Base-by-base conservation (phyloP, 148 eudicot genomes). In the Cornus controversa region DNA sequence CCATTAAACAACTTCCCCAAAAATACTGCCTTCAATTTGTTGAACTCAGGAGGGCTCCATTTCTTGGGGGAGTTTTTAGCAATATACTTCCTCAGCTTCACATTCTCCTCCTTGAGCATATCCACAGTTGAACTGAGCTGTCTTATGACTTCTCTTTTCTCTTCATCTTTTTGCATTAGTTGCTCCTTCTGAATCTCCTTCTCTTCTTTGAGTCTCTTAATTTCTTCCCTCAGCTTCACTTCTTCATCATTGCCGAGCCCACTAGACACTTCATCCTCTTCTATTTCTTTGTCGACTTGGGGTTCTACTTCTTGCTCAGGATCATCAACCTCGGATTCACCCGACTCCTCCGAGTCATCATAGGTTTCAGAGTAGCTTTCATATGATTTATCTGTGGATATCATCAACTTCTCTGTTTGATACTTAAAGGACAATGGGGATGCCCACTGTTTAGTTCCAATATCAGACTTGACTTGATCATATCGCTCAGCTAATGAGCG, bases 111-210 rank as follows among this genome's bases (percentile, higher is more conserved):
- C 86, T 87, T 90, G 16, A 93, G 82, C 76, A 87, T 53, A 71
- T 91, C 97, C 79, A 95, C 82, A 11, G 91, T 92, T 34, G 84
- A 5, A 76, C 90, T 93, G 18, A 94, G 85, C 83, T 94, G 98
- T 74, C 98, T 91, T 37, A 94, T 94, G 66, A 85, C 98, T 79
- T 91, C 98, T 66, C 98, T 80, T 86, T 94, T 94, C 86, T 88
- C 92, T 62, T 94, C 98, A 74, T 94, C 97, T 85, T 92, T 94
- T 70, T 86, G 84, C 69, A 15, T 79, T 31, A 92, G 73, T 42
- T 76, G 69, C 58, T 89, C 84, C 69, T 76, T 83, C 25, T 90
- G 93, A 74, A 78, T 37, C 82, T 73, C 79, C 71, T 91, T 93
- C 79, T 89, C 91, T 82, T 84, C 87, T 67, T 71, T 72, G 63